These are phyloP conservation scores for Sisymbrium irio DNA, from an alignment of 345 rosid species.

Conservation along the genomic window DNA sequence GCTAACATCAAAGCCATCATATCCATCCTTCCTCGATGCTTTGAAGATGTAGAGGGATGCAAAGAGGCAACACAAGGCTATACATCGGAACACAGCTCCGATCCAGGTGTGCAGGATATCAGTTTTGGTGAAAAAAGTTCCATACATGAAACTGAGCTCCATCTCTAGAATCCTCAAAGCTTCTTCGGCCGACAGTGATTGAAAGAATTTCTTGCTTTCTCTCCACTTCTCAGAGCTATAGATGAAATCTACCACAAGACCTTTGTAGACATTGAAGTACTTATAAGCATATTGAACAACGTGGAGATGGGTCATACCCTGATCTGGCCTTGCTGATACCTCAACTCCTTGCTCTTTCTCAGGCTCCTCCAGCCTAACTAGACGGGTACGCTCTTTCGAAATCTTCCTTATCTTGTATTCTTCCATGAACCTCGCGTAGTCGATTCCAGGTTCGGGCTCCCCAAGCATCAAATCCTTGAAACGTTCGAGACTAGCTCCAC, in stretches of 20 bases:
- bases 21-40: conserved; percentile 21
- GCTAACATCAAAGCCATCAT: conserved; percentile 22
- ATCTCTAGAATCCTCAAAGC: conserved; percentile 40
- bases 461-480: conserved; percentile 26
- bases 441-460: conserved; percentile 7
- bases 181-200: not conserved
- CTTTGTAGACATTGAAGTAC: conserved; percentile 35
- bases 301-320: conserved; percentile 1
- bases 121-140: conserved; percentile 43
- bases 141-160: conserved; percentile 43
- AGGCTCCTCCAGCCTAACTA: conserved; percentile 3
- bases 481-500: conserved; percentile 31
- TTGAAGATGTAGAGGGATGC: conserved; percentile 35
- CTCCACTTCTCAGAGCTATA: not conserved
- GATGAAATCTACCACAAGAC: conserved; percentile 38
- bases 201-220: not conserved
- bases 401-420: not conserved
- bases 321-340: not conserved
- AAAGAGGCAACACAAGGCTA: conserved; percentile 15
- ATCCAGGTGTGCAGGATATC: not conserved
- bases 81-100: conserved; percentile 21
- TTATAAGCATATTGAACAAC: conserved; percentile 20
- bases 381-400: not conserved
- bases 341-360: not conserved
- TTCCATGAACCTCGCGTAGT: conserved; percentile 19